A percentile compares a stretch with the other conserved stretches of the same genome.
phyloP scores from a whole-genome alignment of 805 yeast species.

The Ogataea haglerorum region DNA sequence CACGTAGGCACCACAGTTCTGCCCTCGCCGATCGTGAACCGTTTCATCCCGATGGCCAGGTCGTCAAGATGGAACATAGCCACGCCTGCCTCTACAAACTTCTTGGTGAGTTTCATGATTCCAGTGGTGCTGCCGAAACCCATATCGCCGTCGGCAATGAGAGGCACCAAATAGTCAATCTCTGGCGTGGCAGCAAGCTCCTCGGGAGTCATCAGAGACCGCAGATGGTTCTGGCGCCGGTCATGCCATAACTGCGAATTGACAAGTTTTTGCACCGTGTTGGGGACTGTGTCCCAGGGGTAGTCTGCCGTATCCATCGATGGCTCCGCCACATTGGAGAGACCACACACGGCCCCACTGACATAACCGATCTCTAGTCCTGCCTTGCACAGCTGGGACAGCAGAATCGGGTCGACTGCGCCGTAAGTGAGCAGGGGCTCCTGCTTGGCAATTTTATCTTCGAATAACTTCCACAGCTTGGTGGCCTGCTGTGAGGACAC shows the following conservation, averaged over 20 bases:
- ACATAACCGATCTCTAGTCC: conserved; percentile 53
- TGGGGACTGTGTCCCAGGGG: conserved; percentile 67
- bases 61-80: conserved; percentile 64
- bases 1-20: conserved; percentile 60
- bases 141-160: conserved; percentile 65
- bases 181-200: conserved; percentile 25
- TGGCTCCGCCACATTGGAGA: conserved; percentile 61
- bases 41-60: conserved; percentile 62
- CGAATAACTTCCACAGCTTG: conserved; percentile 45
- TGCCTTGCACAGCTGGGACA: conserved; percentile 48
- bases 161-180: conserved; percentile 54
- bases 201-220: conserved; percentile 17
- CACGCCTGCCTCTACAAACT: conserved; percentile 63
- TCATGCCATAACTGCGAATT: conserved; percentile 59
- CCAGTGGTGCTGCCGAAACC: conserved; percentile 64
- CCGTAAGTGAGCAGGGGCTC: conserved; percentile 58
- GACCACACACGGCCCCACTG: conserved; percentile 59
- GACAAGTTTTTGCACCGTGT: conserved; percentile 59
- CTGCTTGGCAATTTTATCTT: conserved; percentile 38
- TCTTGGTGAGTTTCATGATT: conserved; percentile 60
- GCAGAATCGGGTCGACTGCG: conserved; percentile 61
- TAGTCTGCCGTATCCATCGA: conserved; percentile 68
- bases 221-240: conserved; percentile 30
- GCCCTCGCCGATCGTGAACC: conserved; percentile 63
- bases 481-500: conserved; percentile 50